Conservation (phyloP, 1,284 basidiomycete genomes). For the Moniliophthora roreri region DNA sequence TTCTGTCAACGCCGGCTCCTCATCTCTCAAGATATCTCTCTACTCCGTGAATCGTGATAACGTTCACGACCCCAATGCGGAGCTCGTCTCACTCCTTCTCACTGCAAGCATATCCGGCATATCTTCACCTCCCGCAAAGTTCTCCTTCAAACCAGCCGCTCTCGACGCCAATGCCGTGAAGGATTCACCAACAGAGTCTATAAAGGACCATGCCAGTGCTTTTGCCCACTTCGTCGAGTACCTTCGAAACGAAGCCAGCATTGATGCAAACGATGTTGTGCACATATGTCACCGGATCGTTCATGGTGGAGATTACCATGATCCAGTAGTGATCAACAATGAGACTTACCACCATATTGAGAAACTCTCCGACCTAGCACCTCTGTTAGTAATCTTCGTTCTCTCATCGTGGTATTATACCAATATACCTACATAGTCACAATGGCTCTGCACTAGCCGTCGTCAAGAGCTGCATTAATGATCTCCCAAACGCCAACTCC, state of each 20-base stretch:
- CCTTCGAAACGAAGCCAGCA: conserved; percentile 41
- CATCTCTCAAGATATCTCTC: conserved; percentile 76
- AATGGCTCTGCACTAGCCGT: conserved; percentile 63
- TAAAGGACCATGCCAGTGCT: conserved; percentile 60
- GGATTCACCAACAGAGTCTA: conserved; percentile 35
- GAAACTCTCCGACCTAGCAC: conserved; percentile 75
- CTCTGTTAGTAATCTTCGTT: conserved; percentile 53
- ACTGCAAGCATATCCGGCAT: conserved; percentile 56
- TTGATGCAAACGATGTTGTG: conserved; percentile 45
- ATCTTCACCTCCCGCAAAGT: conserved; percentile 51
- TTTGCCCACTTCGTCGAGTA: conserved; percentile 61
- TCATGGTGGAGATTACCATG: conserved; percentile 76
- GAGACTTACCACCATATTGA: conserved; percentile 71
- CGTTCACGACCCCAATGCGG: conserved; percentile 33
- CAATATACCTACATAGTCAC: conserved; percentile 40
- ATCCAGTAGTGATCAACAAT: conserved; percentile 66
- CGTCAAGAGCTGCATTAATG: conserved; percentile 59
- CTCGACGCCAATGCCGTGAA: conserved; percentile 29
- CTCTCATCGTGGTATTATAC: background rate
- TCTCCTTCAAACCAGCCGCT: conserved; percentile 39
- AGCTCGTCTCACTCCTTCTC: conserved; percentile 46
- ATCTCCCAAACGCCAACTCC: conserved; percentile 61
- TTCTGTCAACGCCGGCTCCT: conserved; percentile 71
- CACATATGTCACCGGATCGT: conserved; percentile 76
- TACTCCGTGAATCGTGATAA: conserved; percentile 29